These are phyloP conservation scores for Penicillium brevicompactum DNA, from an alignment of 2,329 filamentous ascomycete species.

Conservation along the genomic window DNA sequence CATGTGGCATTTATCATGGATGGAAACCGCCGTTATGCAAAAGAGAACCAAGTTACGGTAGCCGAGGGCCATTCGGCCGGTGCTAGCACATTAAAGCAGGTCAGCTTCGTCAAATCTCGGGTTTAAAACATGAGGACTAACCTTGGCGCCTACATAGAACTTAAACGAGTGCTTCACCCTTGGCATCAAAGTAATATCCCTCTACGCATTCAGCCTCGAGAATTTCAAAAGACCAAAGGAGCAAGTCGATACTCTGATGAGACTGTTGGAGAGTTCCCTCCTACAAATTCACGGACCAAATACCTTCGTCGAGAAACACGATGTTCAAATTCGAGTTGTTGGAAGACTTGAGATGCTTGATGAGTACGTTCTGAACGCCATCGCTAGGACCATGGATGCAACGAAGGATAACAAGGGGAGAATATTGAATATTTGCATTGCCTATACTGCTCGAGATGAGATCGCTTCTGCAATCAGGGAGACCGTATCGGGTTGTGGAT, in stretches of 20 bases:
- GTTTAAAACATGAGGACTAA: no score
- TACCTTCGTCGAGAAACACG: background rate
- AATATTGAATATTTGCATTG: background rate
- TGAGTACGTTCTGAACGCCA: background rate
- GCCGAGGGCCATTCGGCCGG: background rate
- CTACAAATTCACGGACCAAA: background rate
- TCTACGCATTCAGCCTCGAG: slow-evolving; percentile 18
- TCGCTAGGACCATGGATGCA: background rate
- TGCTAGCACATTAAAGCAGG: background rate
- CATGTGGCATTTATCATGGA: slow-evolving; percentile 18
- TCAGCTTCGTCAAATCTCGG: background rate
- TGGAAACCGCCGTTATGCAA: slow-evolving; percentile 16
- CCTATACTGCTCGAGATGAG: background rate
- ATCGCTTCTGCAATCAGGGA: background rate
- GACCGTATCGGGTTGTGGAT: background rate
- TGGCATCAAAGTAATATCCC: slow-evolving; percentile 6
- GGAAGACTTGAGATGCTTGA: background rate
- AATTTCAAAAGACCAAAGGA: slow-evolving; percentile 15
- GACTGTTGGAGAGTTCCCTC: background rate
- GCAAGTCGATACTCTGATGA: slow-evolving; percentile 9
- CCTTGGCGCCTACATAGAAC: background rate
- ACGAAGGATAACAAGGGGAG: background rate
- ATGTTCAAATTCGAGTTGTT: background rate
- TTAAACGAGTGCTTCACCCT: background rate
- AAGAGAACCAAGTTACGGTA: background rate